A percentile compares a stretch with the other conserved stretches of the same genome.
These are phyloP conservation scores for Verticillium nubilum DNA, from an alignment of 2,329 filamentous ascomycete genomes.

Conservation along the genomic window DNA sequence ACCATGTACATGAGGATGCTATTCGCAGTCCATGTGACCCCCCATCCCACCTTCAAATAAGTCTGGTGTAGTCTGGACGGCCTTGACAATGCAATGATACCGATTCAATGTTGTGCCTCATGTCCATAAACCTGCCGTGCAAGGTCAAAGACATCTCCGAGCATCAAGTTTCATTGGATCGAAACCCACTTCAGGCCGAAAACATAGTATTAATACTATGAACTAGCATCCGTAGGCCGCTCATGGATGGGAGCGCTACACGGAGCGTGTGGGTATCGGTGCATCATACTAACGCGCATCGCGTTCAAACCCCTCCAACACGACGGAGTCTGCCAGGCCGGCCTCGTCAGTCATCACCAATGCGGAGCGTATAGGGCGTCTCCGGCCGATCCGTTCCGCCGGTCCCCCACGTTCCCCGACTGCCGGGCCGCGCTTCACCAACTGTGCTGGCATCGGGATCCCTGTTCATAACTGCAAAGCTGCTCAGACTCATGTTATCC, in stretches of 20 bases:
- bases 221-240: background rate
- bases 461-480: slow-evolving; percentile 11
- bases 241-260: background rate
- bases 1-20: background rate
- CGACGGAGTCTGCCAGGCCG: background rate
- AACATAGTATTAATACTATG: background rate
- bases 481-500: slow-evolving; percentile 13
- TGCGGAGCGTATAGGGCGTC: background rate
- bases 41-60: too few relatives aligned
- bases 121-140: too few relatives aligned
- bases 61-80: too few relatives aligned
- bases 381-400: background rate
- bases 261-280: background rate
- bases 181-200: background rate
- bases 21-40: too few relatives aligned
- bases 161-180: too few relatives aligned
- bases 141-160: too few relatives aligned
- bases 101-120: too few relatives aligned
- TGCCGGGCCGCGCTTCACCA: background rate
- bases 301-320: background rate
- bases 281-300: background rate
- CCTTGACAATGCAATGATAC: too few relatives aligned
- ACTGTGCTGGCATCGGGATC: slow-evolving; percentile 2
- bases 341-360: background rate
- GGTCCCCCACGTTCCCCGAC: background rate